phyloP scores from a whole-genome alignment of 176 grass and related monocot species.

The Oryza coarctata region DNA sequence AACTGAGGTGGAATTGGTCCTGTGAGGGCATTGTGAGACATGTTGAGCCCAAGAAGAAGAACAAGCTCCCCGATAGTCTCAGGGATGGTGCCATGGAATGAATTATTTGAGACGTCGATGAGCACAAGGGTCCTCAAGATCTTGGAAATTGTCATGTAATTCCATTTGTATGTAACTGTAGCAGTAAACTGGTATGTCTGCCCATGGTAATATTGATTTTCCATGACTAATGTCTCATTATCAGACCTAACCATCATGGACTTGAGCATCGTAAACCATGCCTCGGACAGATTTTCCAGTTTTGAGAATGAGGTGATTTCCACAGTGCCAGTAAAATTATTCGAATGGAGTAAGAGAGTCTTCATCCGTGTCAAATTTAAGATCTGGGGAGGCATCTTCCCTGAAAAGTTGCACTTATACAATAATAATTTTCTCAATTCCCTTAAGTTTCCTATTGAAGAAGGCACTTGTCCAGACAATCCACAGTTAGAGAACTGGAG shows the following conservation, averaged over 20 bases:
- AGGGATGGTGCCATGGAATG: neutral
- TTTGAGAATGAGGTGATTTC: neutral
- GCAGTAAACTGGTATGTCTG: constrained; percentile 36
- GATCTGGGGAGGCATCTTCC: neutral
- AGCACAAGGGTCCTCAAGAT: neutral
- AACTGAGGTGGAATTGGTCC: constrained; percentile 35
- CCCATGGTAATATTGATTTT: constrained; percentile 17
- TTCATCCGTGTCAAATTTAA: neutral
- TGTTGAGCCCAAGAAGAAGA: constrained; percentile 38
- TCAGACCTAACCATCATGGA: constrained; percentile 13
- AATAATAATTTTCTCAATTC: too few species aligned
- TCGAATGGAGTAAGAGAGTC: neutral
- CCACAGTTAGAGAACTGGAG: too few species aligned
- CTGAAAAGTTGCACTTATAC: too few species aligned
- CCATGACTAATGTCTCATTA: constrained; percentile 25
- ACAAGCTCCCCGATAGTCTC: neutral
- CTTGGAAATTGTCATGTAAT: neutral
- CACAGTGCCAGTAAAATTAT: neutral
- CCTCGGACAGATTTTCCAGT: neutral
- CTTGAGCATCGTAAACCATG: constrained; percentile 8
- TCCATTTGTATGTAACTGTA: constrained; percentile 16
- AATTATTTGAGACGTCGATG: neutral
- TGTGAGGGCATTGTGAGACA: constrained; percentile 41
- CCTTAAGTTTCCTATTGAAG: too few species aligned
- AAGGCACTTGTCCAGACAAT: too few species aligned